phyloP scores from a whole-genome alignment of 1,284 basidiomycete genomes.

The Vanrija sp. region DNA sequence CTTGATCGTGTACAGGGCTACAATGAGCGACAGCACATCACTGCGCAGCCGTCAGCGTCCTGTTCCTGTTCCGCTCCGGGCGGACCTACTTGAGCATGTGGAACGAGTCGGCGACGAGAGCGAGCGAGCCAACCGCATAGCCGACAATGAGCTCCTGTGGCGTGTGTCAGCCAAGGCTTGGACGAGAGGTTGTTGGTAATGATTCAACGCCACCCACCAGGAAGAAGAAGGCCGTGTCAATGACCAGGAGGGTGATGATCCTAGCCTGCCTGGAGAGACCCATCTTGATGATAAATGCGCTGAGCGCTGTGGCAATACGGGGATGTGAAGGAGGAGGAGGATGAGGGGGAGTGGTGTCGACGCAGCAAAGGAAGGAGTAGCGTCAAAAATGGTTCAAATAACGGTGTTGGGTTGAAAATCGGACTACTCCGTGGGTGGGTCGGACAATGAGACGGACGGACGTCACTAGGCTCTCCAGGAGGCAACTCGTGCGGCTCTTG shows the following conservation, averaged over 20 bases:
- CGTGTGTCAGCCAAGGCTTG: constrained; percentile 1
- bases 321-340: background rate
- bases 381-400: too few species aligned
- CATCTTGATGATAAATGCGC: constrained; percentile 45
- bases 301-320: background rate
- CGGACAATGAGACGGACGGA: too few species aligned
- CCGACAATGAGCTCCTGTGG: constrained; percentile 55
- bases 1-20: constrained; percentile 95
- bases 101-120: constrained; percentile 93
- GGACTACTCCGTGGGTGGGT: too few species aligned
- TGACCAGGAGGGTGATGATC: constrained; percentile 74
- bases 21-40: constrained; percentile 89
- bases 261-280: constrained; percentile 65
- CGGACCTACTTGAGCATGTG: constrained; percentile 90
- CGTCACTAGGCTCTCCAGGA: too few species aligned
- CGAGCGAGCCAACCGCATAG: constrained; percentile 89
- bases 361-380: too few species aligned
- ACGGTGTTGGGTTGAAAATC: too few species aligned
- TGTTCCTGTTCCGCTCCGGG: constrained; percentile 66
- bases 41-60: constrained; percentile 51
- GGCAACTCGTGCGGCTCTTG: too few species aligned
- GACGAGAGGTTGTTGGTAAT: background rate
- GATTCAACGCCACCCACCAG: constrained; percentile 58
- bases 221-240: constrained; percentile 89
- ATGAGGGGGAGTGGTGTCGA: background rate